phyloP scores from a whole-genome alignment of 2,329 filamentous ascomycete genomes.

The Xylariaceae sp. region DNA sequence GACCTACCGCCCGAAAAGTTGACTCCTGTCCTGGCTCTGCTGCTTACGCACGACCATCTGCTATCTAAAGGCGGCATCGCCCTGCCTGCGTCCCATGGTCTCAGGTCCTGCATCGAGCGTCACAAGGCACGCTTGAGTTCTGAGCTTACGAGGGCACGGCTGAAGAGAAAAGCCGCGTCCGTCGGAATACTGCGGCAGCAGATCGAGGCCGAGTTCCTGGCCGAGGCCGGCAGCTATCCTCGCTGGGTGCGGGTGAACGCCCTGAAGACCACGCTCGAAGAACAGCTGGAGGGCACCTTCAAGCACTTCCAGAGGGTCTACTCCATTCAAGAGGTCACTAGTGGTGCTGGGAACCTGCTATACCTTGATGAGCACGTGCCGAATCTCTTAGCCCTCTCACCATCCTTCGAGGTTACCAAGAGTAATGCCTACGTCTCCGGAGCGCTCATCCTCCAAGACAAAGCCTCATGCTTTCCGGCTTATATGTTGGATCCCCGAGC shows the following conservation, averaged over 20 bases:
- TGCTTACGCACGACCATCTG: slow-evolving; percentile 81
- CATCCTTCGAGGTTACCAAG: slow-evolving; percentile 63
- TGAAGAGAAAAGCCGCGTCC: slow-evolving; percentile 63
- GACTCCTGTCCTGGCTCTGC: slow-evolving; percentile 68
- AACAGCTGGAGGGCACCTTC: slow-evolving; percentile 72
- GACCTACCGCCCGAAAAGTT: slow-evolving; percentile 45
- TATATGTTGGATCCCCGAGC: slow-evolving; percentile 67
- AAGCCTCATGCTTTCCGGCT: slow-evolving; percentile 93
- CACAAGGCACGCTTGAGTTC: slow-evolving; percentile 76
- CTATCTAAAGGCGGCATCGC: slow-evolving; percentile 76
- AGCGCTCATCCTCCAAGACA: slow-evolving; percentile 85
- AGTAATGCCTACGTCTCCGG: slow-evolving; percentile 67
- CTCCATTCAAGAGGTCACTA: slow-evolving; percentile 49
- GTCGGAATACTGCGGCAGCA: slow-evolving; percentile 57
- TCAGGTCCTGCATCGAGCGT: slow-evolving; percentile 66
- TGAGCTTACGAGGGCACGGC: slow-evolving; percentile 72
- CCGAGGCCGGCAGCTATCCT: slow-evolving; percentile 54
- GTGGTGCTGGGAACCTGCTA: slow-evolving; percentile 40
- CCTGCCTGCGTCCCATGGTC: slow-evolving; percentile 68
- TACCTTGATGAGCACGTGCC: slow-evolving; percentile 77
- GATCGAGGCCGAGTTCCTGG: slow-evolving; percentile 44
- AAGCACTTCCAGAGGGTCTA: slow-evolving; percentile 49
- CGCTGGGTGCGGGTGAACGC: slow-evolving; percentile 89
- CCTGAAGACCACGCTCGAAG: slow-evolving; percentile 60
- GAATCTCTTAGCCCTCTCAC: slow-evolving; percentile 71